These are phyloP conservation scores for Aspergillus sp. DNA, from an alignment of 2,329 filamentous ascomycete genomes.

Conservation along the genomic window DNA sequence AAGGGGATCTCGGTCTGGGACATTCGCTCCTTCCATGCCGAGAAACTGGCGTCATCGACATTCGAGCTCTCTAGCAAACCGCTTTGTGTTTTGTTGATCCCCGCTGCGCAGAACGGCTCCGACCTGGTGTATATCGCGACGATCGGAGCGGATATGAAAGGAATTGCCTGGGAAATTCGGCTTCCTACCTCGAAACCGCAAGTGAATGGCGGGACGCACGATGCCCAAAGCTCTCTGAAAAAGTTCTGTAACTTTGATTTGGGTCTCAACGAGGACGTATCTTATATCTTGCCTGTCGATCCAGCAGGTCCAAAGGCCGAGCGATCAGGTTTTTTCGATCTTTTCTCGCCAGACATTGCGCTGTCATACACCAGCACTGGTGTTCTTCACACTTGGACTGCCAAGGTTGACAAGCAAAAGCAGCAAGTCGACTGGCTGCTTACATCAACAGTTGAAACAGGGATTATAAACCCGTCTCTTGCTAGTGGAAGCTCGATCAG, in stretches of 20 bases:
- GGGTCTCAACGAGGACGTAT: constrained; percentile 52
- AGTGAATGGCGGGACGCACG: constrained; percentile 25
- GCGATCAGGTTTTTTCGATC: constrained; percentile 76
- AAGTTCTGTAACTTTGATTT: constrained; percentile 74
- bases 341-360: constrained; percentile 81
- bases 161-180: constrained; percentile 76
- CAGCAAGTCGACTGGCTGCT: constrained; percentile 73
- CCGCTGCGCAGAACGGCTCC: constrained; percentile 55
- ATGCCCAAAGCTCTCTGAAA: constrained; percentile 49
- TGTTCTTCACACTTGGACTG: constrained; percentile 80
- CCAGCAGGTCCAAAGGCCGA: constrained; percentile 73
- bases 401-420: constrained; percentile 64
- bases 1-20: constrained; percentile 76
- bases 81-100: constrained; percentile 75
- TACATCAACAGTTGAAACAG: constrained; percentile 79
- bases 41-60: constrained; percentile 56
- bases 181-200: constrained; percentile 50
- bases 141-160: constrained; percentile 73
- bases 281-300: constrained; percentile 74
- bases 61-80: constrained; percentile 69
- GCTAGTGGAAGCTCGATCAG: constrained; percentile 84
- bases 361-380: constrained; percentile 79
- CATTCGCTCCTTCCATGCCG: constrained; percentile 60
- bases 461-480: constrained; percentile 68
- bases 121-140: constrained; percentile 71